These are phyloP conservation scores for Glycine soja DNA, from an alignment of 306 rosid genomes.

Conservation along the genomic window DNA sequence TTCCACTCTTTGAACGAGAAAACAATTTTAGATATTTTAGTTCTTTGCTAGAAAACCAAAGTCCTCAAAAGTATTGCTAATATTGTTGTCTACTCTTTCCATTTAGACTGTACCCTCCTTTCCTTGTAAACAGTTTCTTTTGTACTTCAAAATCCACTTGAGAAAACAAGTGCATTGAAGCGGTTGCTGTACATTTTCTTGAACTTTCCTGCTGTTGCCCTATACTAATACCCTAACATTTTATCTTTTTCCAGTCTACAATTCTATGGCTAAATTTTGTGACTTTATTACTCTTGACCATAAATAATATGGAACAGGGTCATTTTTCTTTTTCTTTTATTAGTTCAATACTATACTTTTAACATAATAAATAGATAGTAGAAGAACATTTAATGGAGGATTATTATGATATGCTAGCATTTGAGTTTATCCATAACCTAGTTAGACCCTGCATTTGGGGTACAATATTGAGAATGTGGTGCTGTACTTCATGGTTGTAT, in stretches of 20 bases:
- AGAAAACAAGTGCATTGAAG: background rate
- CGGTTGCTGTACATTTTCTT: constrained; percentile 19
- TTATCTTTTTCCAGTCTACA: constrained; percentile 11
- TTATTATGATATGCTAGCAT: background rate
- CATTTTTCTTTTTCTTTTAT: background rate
- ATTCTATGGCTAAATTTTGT: background rate
- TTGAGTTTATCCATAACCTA: constrained; percentile 3
- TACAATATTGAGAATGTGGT: constrained; percentile 9
- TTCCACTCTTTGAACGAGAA: too few relatives aligned
- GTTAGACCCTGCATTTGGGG: constrained; percentile 23
- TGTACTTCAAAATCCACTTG: background rate
- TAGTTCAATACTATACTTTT: background rate
- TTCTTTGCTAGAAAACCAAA: too few relatives aligned
- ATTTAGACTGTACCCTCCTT: background rate
- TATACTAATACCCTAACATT: background rate
- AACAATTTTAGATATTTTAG: too few relatives aligned
- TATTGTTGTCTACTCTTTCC: too few relatives aligned
- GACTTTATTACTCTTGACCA: background rate
- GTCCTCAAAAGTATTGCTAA: too few relatives aligned
- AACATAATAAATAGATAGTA: background rate
- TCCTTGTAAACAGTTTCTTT: constrained; percentile 28
- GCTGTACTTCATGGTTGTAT: constrained; percentile 22
- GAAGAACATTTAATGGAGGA: constrained; percentile 4
- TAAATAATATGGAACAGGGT: background rate
- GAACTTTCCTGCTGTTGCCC: background rate